phyloP scores from a whole-genome alignment of 768 basidiomycete species.

The Russula sp. region DNA sequence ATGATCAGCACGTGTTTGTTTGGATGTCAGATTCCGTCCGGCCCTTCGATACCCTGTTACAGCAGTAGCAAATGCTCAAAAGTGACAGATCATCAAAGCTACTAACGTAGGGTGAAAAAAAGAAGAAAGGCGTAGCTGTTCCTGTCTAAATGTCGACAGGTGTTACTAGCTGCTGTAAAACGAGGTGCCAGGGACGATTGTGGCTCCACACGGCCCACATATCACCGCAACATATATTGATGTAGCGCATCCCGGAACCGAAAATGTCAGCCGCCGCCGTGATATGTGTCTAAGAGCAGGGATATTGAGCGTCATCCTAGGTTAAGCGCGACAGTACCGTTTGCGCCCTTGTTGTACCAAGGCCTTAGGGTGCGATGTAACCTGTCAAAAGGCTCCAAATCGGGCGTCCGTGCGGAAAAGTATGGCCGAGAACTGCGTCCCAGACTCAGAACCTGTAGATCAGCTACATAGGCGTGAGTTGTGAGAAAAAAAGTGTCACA shows the following conservation, averaged over 20 bases:
- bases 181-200: not conserved
- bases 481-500: not conserved
- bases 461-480: not conserved
- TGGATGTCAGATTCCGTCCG: not conserved
- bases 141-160: not conserved
- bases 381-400: not conserved
- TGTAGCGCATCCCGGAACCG: not conserved
- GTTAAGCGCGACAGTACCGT: not conserved
- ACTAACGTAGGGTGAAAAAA: not conserved
- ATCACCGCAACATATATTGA: not conserved
- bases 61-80: not conserved
- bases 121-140: not conserved
- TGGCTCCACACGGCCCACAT: not conserved
- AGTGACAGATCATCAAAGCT: not conserved
- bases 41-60: not conserved
- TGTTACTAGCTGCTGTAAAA: not conserved
- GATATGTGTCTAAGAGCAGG: not conserved
- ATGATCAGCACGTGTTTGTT: slow-evolving; percentile 1
- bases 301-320: slow-evolving; percentile 6
- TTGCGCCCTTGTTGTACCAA: not conserved
- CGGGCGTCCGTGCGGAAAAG: not conserved
- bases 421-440: not conserved
- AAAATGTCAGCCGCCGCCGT: not conserved
- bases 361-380: not conserved
- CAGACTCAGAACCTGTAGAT: not conserved